Base-by-base conservation (phyloP, 139 green algal species). In the Diplosphaera chodatii region DNA sequence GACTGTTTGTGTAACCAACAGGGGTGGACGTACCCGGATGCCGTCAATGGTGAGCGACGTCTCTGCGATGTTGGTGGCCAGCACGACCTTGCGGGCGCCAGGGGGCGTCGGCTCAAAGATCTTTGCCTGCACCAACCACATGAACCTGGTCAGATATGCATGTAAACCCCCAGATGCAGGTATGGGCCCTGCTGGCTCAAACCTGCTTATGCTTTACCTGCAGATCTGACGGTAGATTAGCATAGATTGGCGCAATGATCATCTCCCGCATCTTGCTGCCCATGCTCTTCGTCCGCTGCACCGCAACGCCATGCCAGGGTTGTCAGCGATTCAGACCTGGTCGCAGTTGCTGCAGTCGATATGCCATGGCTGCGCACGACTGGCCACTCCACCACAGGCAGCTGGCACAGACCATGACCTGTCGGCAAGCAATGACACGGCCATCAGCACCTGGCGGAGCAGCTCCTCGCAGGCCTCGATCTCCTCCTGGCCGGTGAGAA, bases 21-120 rank as follows among this genome's bases (percentile, higher is more conserved):
- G n/a, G n/a, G n/a, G n/a, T n/a, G n/a, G n/a, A 32, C 68, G 16
- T 63, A 91, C 86, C 76, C 86, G 84, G 78, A 99, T 97, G 64
- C 95, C 95, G 68, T 98, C 92, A 69, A 99, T 99, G 13, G 95
- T 99, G 15, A 99, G 80, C 0, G 79, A 92, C 0, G 95, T 99
- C 86, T 99, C 95, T 0, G 93, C 93, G 74, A 99, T 99, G 87
- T 99, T 99, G 68, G 95, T 99, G 31, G 95, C 95, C 66, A 99
- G 81, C 29, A 99, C 95, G 6, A 98, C 80, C 80, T 99, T 98
- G 69, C 91, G 85, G 0, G 91, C 91, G 22, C 92, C 91, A 20
- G 79, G 69, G 0, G 95, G 95, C 1, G 95, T 96, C 20, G 87
- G 69, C 85, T 99, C 95, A 74, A 99, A 99, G 74, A 99, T 98